Percentiles rank a stretch among this genome's conserved stretches.
Conservation (phyloP, 805 yeast species). For the Diddensiella santjacobensis region DNA sequence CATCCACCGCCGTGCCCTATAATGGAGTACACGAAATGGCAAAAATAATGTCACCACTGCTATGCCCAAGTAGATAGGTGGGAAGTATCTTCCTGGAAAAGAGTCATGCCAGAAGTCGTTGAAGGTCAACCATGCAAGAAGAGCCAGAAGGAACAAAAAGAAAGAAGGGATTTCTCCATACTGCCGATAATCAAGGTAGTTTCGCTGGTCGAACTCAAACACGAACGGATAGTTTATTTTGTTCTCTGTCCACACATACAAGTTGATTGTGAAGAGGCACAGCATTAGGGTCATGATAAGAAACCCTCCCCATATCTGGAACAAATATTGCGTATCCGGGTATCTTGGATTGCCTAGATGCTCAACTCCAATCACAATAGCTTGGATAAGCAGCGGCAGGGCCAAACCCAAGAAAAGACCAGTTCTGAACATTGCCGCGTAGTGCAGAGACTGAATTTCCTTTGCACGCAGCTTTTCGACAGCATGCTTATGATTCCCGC, state of each 20-base stretch:
- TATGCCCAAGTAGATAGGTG: constrained; percentile 68
- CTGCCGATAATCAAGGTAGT: constrained; percentile 62
- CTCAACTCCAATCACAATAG: constrained; percentile 49
- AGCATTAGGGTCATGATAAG: constrained; percentile 59
- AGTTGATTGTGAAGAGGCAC: constrained; percentile 61
- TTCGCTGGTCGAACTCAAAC: constrained; percentile 75
- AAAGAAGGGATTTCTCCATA: constrained; percentile 62
- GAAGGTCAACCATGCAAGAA: constrained; percentile 76
- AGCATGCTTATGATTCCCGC: constrained; percentile 66
- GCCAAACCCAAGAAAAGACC: constrained; percentile 72
- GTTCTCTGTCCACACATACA: constrained; percentile 65
- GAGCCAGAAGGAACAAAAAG: constrained; percentile 50
- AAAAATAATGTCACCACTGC: constrained; percentile 46
- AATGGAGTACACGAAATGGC: constrained; percentile 58
- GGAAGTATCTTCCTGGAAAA: constrained; percentile 70
- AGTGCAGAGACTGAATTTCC: constrained; percentile 37
- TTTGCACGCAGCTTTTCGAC: constrained; percentile 62
- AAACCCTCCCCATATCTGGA: constrained; percentile 95
- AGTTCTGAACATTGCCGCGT: constrained; percentile 46
- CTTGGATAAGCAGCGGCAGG: constrained; percentile 61
- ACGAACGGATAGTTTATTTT: constrained; percentile 89
- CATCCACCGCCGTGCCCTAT: constrained; percentile 75
- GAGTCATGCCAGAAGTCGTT: constrained; percentile 57
- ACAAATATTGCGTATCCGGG: constrained; percentile 55
- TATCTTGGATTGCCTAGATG: constrained; percentile 38